Evolutionary conservation across 768 basidiomycete genomes (phyloP), one percentile per base, ranked within the genome.

Genomic region (Rubroboletus pulcherrimus): DNA sequence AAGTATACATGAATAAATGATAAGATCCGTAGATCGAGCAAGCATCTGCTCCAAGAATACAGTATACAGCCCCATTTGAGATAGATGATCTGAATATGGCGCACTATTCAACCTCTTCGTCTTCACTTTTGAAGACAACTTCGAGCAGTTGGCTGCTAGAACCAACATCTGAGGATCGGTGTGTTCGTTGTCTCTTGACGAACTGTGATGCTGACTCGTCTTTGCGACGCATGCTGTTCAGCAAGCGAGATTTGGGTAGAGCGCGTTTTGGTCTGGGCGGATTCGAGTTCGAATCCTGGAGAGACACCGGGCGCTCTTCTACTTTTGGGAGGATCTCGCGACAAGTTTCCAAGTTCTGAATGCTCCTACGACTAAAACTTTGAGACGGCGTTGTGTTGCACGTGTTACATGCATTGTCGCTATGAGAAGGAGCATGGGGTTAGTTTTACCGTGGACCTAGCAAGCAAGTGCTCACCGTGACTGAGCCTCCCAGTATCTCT

Each of bases 241-340:
- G 49, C 51, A 60, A 33, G 33, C 65, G 66, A 40, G 59, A 60
- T 53, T 39, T 69, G 17, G 69, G 69, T 17, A 71, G 54, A 17
- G 67, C 57, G 30, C 69, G 71, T 55, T 71, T 71, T 48, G 65
- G 63, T 40, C 69, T 61, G 12, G 40, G 24, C 6, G 42, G 43
- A 14, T 37, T 56, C 45, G 56, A 21, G 33, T 35, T 34, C 35
- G 50, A 42, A 34, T 57, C 57, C 3, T 61, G 39, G 37, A 67
- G 59, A 26, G 61, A 61, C 9, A 64, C 54, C 0, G 57, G 40
- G 5, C 37, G 12, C 11, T 69, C 66, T 49, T 67, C 67, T 24
- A 54, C 53, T 57, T 67, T 67, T 15, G 66, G 67, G 31, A 56
- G 8, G 48, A 59, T 46, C 9, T 57, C 66, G 12, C 24, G 41